Percentiles rank a stretch among this genome's conserved stretches.
These are phyloP conservation scores for Ajuga chamaepitys DNA, from an alignment of 257 asterid genomes.

Conservation along the genomic window DNA sequence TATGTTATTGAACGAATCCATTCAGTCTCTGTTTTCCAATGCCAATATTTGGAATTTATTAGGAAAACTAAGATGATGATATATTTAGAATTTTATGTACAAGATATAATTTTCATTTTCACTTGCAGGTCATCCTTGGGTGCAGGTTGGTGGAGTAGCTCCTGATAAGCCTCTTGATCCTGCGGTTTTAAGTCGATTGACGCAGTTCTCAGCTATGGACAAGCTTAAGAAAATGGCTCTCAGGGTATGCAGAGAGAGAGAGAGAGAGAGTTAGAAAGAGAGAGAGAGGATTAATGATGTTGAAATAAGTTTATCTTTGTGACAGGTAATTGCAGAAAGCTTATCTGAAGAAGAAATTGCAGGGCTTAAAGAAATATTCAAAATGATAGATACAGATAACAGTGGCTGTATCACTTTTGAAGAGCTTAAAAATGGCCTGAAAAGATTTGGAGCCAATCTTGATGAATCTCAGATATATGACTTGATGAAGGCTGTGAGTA, in stretches of 20 bases:
- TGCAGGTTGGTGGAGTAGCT: conserved; percentile 65
- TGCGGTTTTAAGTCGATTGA: conserved; percentile 62
- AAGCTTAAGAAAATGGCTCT: conserved; percentile 54
- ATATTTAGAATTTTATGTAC: too few relatives aligned
- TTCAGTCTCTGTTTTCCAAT: too few relatives aligned
- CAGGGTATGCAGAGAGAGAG: conserved; percentile 24
- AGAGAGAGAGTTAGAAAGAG: too few relatives aligned
- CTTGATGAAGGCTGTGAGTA: conserved; percentile 41
- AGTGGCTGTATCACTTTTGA: conserved; percentile 46
- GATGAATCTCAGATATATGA: conserved; percentile 35
- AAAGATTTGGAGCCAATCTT: conserved; percentile 37
- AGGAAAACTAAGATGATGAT: too few relatives aligned
- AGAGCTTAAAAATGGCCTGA: conserved; percentile 43
- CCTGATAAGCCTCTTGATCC: conserved; percentile 79
- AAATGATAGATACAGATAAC: conserved; percentile 37
- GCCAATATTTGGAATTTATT: too few relatives aligned
- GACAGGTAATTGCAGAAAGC: conserved; percentile 43
- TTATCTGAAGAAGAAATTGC: conserved; percentile 50
- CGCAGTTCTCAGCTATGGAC: conserved; percentile 50
- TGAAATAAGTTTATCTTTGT: not conserved
- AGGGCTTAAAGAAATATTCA: conserved; percentile 45
- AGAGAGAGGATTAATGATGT: not conserved
- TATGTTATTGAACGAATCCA: too few relatives aligned
- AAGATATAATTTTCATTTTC: not conserved
- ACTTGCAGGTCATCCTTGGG: conserved; percentile 77